These are phyloP conservation scores for Hymenoscyphus salicellus DNA, from an alignment of 2,329 filamentous ascomycete genomes.

Conservation along the genomic window DNA sequence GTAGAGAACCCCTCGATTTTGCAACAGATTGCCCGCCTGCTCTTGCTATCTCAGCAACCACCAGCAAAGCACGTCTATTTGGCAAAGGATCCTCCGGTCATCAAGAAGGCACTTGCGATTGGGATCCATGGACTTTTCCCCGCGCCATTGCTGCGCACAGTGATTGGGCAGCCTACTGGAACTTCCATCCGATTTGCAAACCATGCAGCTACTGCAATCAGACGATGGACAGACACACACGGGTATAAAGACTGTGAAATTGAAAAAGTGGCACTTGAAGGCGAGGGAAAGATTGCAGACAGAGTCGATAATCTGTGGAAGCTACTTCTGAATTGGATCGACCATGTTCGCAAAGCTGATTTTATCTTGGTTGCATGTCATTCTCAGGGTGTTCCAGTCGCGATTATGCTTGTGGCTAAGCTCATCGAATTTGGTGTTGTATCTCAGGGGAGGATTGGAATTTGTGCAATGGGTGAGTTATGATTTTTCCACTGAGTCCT, in stretches of 20 bases:
- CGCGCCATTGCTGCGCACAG: constrained; percentile 77
- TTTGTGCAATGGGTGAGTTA: constrained; percentile 69
- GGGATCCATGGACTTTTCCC: constrained; percentile 91
- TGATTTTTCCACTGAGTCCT: not conserved
- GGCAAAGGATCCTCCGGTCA: constrained; percentile 63
- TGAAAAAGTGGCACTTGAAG: constrained; percentile 90
- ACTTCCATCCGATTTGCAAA: constrained; percentile 93
- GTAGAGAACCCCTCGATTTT: constrained; percentile 67
- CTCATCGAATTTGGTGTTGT: constrained; percentile 87
- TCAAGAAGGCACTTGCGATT: constrained; percentile 86
- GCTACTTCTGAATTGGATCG: constrained; percentile 89
- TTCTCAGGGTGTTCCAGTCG: constrained; percentile 91
- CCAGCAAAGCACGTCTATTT: constrained; percentile 70
- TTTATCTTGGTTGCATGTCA: constrained; percentile 91
- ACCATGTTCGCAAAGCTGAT: constrained; percentile 82
- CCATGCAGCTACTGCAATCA: constrained; percentile 78
- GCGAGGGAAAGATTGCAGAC: constrained; percentile 87
- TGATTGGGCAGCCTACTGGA: constrained; percentile 91
- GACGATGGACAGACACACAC: constrained; percentile 73
- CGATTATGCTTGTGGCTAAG: constrained; percentile 87
- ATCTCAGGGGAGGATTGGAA: constrained; percentile 70
- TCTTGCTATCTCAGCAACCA: constrained; percentile 54
- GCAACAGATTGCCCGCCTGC: constrained; percentile 60
- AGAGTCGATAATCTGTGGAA: constrained; percentile 93
- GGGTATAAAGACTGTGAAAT: constrained; percentile 76